Evolutionary conservation across 2,329 filamentous ascomycete genomes (phyloP).

Genomic region (Cytospora piceicola): DNA sequence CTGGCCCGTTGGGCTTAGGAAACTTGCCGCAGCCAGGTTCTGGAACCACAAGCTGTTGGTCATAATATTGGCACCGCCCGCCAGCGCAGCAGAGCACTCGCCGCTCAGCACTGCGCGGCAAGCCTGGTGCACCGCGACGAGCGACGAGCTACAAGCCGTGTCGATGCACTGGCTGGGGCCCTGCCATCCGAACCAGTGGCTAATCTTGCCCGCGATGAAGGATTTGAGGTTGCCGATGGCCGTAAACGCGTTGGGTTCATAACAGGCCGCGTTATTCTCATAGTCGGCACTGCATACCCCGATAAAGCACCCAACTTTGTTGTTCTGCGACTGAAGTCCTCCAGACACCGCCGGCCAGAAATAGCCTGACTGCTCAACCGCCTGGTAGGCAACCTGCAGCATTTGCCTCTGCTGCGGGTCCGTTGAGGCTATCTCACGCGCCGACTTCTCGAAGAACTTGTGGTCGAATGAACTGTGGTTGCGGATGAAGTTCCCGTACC

Average conservation of each 20-base stretch:
- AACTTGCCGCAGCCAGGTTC: conserved; percentile 38
- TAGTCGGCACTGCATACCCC: conserved; percentile 44
- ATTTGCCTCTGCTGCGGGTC: conserved; percentile 46
- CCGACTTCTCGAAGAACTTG: too few species aligned
- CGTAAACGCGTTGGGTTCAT: conserved; percentile 43
- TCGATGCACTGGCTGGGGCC: conserved; percentile 40
- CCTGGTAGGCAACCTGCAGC: conserved; percentile 48
- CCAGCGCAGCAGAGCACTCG: conserved; percentile 39
- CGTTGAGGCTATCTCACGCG: too few species aligned
- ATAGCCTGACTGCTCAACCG: conserved; percentile 37
- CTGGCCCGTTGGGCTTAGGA: conserved; percentile 39
- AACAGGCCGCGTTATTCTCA: conserved; percentile 43
- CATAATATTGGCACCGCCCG: conserved; percentile 40
- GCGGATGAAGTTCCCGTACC: too few species aligned
- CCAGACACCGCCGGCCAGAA: too few species aligned
- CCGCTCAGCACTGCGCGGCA: conserved; percentile 36
- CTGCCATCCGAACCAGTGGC: conserved; percentile 42
- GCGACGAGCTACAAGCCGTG: conserved; percentile 44
- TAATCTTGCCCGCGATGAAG: conserved; percentile 38
- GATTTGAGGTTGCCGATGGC: conserved; percentile 36
- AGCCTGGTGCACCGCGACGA: conserved; percentile 44
- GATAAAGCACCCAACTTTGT: conserved; percentile 40
- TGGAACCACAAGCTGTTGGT: conserved; percentile 34
- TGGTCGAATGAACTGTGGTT: too few species aligned
- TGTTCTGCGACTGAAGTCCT: too few species aligned